These are phyloP conservation scores for Coemansia javaensis DNA, from an alignment of 192 early-diverging fungal genomes.

Conservation along the genomic window DNA sequence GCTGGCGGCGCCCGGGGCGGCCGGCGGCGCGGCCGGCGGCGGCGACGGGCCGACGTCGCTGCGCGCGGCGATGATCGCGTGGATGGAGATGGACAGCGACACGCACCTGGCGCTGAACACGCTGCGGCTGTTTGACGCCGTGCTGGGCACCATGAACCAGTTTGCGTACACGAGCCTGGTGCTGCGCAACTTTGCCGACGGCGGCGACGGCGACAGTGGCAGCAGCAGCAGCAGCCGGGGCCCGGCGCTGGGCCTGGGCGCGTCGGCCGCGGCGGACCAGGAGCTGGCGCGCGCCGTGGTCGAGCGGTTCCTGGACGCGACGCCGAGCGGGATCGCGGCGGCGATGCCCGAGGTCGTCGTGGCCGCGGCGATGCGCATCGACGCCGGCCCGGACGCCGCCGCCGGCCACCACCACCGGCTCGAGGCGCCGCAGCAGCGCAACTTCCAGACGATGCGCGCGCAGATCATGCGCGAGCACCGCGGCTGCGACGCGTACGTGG, in stretches of 20 bases:
- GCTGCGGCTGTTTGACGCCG: slow-evolving; percentile 58
- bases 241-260: slow-evolving; percentile 31
- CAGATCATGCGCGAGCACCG: slow-evolving; percentile 26
- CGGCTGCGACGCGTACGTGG: slow-evolving; percentile 43
- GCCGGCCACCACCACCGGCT: neutral
- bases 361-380: slow-evolving; percentile 19
- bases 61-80: slow-evolving; percentile 31
- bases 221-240: neutral
- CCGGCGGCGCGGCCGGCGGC: neutral
- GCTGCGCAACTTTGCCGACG: slow-evolving; percentile 51
- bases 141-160: slow-evolving; percentile 57
- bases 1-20: neutral
- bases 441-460: slow-evolving; percentile 4
- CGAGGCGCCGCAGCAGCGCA: slow-evolving; percentile 3
- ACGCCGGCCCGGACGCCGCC: neutral
- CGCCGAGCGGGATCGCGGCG: slow-evolving; percentile 21
- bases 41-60: neutral
- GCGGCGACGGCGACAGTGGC: neutral
- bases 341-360: slow-evolving; percentile 40
- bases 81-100: slow-evolving; percentile 43
- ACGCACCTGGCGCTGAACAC: slow-evolving; percentile 52
- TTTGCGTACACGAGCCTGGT: slow-evolving; percentile 57
- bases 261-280: slow-evolving; percentile 33
- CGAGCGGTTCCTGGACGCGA: slow-evolving; percentile 41
- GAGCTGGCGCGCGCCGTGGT: slow-evolving; percentile 43